Evolutionary conservation across 768 basidiomycete species (phyloP), one percentile per base, ranked within the genome.

Genomic region (Boletus tomentosulus): DNA sequence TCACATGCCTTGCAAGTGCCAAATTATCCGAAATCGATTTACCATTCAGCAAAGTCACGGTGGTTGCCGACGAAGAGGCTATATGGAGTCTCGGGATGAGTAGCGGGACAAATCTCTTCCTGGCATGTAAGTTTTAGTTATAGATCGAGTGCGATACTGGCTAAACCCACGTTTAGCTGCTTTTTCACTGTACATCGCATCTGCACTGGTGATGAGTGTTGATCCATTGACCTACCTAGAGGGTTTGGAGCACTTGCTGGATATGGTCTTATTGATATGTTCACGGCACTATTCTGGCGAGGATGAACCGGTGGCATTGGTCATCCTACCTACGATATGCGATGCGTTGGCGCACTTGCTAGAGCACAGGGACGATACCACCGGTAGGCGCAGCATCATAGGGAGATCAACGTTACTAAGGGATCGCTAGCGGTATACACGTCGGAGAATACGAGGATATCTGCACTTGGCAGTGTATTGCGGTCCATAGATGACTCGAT

Each of bases 281-380:
- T 70, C 74, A n/a, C 72, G 67, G 25, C 67, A 78, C 39, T 76
- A 77, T 51, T 33, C 66, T n/a, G 73, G 66, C 27, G 77, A 79
- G 34, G 76, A 81, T 28, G 79, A 79, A 54, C 69, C 78, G 2
- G 68, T 86, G 25, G 79, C 79, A 10, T 58, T 85, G 43, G 58
- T 84, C 28, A 67, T 78, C 10, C 74, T 74, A 46, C 76, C 81
- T 9, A 65, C 70, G 15, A 66, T 89, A 50, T 87, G 81, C 55
- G 57, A 62, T 31, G 84, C 78, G 11, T 59, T 88, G 50, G 51
- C 64, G 3, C 69, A 64, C 45, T 59, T 87, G 15, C 52, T 76
- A 30, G 63, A 61, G 42, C 47, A 65, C 34, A 54, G 52, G 30
- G 63, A 68, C 24, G 48, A 61, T 19, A 44, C 35, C 12, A 54